Evolutionary conservation across 2,329 filamentous ascomycete species (phyloP).

Genomic region (Teratosphaeria destructans): DNA sequence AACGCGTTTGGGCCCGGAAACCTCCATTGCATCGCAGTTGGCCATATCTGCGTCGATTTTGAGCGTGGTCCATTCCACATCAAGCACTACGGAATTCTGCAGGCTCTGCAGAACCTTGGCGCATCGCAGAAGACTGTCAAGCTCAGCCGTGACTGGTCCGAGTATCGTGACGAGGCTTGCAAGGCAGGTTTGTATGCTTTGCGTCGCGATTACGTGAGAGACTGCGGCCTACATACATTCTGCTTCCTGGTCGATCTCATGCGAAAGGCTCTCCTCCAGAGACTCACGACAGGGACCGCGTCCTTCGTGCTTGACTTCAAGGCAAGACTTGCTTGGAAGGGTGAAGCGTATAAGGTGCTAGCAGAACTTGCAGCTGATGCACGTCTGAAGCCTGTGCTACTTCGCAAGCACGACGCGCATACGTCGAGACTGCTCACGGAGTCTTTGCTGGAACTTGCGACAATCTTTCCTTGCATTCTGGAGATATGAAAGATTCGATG

Average conservation of each 20-base stretch:
- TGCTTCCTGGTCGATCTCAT: background rate
- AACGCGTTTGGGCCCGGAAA: background rate
- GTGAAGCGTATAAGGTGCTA: background rate
- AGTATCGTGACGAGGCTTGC: background rate
- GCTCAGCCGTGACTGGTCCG: background rate
- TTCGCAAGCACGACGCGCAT: background rate
- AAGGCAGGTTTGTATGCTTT: background rate
- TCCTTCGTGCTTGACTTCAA: background rate
- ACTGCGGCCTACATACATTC: background rate
- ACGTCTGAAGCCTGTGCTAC: background rate
- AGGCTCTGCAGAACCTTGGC: background rate
- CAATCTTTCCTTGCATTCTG: background rate
- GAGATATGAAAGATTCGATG: background rate
- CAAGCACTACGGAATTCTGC: background rate
- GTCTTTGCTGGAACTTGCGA: background rate
- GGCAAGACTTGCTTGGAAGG: background rate
- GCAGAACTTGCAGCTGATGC: background rate
- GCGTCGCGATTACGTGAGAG: background rate
- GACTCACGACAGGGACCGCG: background rate
- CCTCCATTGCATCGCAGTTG: background rate
- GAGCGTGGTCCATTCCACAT: background rate
- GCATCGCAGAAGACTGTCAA: background rate
- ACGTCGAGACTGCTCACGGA: background rate
- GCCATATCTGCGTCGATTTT: background rate
- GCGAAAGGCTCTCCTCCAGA: background rate